A percentile compares a stretch with the other conserved stretches of the same genome.
These are phyloP conservation scores for Ceratocystis diversiconidia DNA, from an alignment of 2,329 filamentous ascomycete species.

Conservation along the genomic window DNA sequence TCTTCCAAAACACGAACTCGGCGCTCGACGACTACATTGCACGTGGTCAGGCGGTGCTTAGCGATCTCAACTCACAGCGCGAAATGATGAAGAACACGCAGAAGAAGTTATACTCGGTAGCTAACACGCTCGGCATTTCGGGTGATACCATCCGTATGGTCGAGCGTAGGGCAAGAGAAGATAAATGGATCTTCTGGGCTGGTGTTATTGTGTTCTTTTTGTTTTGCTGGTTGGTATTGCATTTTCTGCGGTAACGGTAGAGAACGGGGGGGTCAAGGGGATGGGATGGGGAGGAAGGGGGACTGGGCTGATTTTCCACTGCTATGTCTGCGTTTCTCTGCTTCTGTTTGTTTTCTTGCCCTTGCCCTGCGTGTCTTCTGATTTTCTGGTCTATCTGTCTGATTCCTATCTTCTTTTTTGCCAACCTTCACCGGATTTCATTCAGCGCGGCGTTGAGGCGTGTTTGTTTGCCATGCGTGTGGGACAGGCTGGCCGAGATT, in stretches of 20 bases:
- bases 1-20: constrained; percentile 66
- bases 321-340: constrained; percentile 15
- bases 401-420: constrained; percentile 15
- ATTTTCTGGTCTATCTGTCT: constrained; percentile 12
- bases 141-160: constrained; percentile 97
- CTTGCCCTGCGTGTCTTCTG: constrained; percentile 1
- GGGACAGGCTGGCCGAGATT: not conserved
- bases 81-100: constrained; percentile 95
- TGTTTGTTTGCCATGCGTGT: not conserved
- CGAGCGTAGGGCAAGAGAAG: constrained; percentile 76
- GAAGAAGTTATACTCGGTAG: constrained; percentile 76
- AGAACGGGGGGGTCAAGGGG: not conserved
- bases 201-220: constrained; percentile 75
- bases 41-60: constrained; percentile 74
- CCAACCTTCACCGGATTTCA: not conserved
- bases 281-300: too few species aligned
- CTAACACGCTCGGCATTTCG: constrained; percentile 82
- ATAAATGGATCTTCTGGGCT: constrained; percentile 94
- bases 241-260: constrained; percentile 55
- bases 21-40: constrained; percentile 92
- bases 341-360: constrained; percentile 14
- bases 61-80: constrained; percentile 75
- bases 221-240: constrained; percentile 85
- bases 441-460: constrained; percentile 18
- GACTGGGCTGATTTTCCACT: constrained; percentile 16